Conservation (phyloP, 306 rosid genomes). For the Trifolium fragiferum region DNA sequence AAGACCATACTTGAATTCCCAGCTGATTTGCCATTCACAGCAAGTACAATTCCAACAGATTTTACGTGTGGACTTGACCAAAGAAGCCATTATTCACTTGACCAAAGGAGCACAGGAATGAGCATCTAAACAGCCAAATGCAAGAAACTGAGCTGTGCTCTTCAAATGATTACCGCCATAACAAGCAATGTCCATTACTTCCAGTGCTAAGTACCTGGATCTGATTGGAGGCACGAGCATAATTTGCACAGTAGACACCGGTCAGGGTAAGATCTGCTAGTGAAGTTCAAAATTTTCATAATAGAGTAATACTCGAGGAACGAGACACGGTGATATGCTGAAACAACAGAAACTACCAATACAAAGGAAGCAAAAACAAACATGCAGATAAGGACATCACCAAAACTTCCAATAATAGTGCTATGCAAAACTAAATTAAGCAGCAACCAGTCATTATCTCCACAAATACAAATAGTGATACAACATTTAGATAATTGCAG, state of each 20-base stretch:
- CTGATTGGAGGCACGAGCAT: too few relatives aligned
- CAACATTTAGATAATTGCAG: constrained; percentile 53
- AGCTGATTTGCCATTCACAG: constrained; percentile 4
- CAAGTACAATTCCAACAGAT: not conserved
- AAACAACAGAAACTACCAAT: not conserved
- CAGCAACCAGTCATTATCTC: constrained; percentile 40
- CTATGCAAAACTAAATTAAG: constrained; percentile 42
- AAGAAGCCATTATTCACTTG: not conserved
- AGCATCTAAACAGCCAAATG: not conserved
- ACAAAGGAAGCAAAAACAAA: constrained; percentile 2
- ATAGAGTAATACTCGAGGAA: constrained; percentile 8
- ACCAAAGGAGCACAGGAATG: not conserved
- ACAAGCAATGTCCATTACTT: not conserved
- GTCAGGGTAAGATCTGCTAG: not conserved
- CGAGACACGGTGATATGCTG: not conserved
- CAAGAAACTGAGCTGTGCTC: not conserved
- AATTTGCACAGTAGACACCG: not conserved
- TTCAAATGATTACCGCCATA: not conserved
- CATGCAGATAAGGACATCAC: constrained; percentile 20
- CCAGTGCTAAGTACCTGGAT: not conserved
- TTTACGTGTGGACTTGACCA: not conserved
- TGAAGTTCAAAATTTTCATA: not conserved
- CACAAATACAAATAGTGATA: constrained; percentile 47
- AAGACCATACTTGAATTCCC: not conserved
- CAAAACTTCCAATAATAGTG: constrained; percentile 38